A percentile compares a stretch with the other conserved stretches of the same genome.
These are phyloP conservation scores for Aspergillus thermomutatus DNA, from an alignment of 2,329 filamentous ascomycete species.

Conservation along the genomic window DNA sequence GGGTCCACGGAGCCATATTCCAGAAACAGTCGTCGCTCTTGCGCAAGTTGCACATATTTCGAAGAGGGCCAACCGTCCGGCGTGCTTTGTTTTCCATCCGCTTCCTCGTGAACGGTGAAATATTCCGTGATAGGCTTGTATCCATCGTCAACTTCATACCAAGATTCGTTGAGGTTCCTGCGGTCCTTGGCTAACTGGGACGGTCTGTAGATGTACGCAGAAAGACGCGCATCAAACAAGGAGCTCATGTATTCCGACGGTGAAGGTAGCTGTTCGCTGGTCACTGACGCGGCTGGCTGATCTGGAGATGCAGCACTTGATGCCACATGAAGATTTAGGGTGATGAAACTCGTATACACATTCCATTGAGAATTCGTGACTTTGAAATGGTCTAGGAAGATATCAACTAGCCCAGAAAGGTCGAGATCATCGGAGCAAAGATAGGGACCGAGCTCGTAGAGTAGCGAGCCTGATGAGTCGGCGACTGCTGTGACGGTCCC, in stretches of 20 bases:
- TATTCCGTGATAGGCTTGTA: constrained; percentile 52
- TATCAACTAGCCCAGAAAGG: constrained; percentile 47
- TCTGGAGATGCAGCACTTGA: constrained; percentile 41
- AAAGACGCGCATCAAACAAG: constrained; percentile 48
- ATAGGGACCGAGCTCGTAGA: constrained; percentile 51
- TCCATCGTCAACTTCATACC: constrained; percentile 47
- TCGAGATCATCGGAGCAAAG: constrained; percentile 55
- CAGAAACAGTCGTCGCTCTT: constrained; percentile 53
- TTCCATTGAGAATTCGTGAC: constrained; percentile 53
- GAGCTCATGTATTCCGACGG: constrained; percentile 45
- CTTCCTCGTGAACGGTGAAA: constrained; percentile 43
- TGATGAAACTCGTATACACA: constrained; percentile 52
- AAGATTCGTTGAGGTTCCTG: constrained; percentile 55
- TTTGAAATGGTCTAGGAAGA: constrained; percentile 53
- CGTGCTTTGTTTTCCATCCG: constrained; percentile 44
- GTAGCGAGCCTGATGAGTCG: constrained; percentile 24
- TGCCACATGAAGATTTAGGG: constrained; percentile 60
- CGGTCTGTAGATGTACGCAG: constrained; percentile 54
- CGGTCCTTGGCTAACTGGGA: constrained; percentile 49
- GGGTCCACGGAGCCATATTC: constrained; percentile 56
- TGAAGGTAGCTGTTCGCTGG: constrained; percentile 44
- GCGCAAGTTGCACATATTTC: constrained; percentile 54
- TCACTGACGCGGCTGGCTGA: constrained; percentile 40
- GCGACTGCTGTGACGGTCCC: constrained; percentile 22
- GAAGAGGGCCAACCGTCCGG: constrained; percentile 63